Conservation (phyloP, 345 rosid genomes). For the Salix viminalis region DNA sequence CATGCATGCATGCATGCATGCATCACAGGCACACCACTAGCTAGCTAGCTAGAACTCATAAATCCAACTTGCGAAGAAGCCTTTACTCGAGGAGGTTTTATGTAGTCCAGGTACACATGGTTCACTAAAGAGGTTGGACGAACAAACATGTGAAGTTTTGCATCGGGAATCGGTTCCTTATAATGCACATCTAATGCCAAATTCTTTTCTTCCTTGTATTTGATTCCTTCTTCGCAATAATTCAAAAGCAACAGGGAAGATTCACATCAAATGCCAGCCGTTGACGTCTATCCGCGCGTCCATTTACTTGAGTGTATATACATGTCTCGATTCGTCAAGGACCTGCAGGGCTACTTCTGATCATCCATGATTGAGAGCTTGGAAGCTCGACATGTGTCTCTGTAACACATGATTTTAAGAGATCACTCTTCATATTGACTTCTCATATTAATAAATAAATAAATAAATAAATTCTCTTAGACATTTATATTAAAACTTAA, state of each 20-base stretch:
- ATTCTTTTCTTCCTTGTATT: constrained; percentile 43
- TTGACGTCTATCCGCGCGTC: background rate
- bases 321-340: constrained; percentile 19
- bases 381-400: too few relatives aligned
- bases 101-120: constrained; percentile 33
- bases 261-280: constrained; percentile 37
- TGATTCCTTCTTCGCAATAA: constrained; percentile 58
- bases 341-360: too few relatives aligned
- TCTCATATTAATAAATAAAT: too few relatives aligned
- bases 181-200: constrained; percentile 46
- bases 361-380: too few relatives aligned
- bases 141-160: constrained; percentile 14
- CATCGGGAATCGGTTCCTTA: constrained; percentile 57
- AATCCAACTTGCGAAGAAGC: constrained; percentile 31
- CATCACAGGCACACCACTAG: too few relatives aligned
- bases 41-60: background rate
- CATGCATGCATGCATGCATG: too few relatives aligned
- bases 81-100: constrained; percentile 44
- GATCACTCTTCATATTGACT: too few relatives aligned
- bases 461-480: too few relatives aligned
- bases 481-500: background rate
- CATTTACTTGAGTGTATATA: constrained; percentile 11
- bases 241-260: constrained; percentile 54
- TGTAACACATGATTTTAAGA: background rate
- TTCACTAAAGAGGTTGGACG: constrained; percentile 32